Base-by-base conservation (phyloP, 179 eudicot species). In the Spergularia azorica region DNA sequence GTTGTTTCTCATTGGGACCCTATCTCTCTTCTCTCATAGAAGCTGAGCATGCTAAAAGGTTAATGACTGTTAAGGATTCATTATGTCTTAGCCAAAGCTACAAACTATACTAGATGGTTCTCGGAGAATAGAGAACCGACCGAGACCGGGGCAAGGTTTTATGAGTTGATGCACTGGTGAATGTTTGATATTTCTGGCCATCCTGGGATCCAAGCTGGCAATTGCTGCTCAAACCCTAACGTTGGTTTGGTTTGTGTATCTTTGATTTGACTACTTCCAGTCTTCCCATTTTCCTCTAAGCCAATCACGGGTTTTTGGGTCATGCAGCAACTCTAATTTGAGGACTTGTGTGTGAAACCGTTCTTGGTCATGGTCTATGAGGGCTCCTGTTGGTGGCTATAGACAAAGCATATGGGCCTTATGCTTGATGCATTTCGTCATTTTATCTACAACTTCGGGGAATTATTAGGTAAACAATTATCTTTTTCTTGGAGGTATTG, bases 191-290 rank as follows among this genome's bases (percentile, higher is more conserved):
- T 63, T 43, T 43, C 32, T 41, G 52, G 32, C 13, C 70, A n/a
- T n/a, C 70, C 4, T 3, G 0, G 55, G 54, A 41, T 67, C n/a
- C 15, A 26, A 43, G 70, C 26, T 67, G 46, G 6, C 43, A 18
- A n/a, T 67, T 17, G 54, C 54, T 43, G 70, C 54, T 41, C 32
- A 67, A 43, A 14, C 43, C 32, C n/a, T n/a, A 46, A 10, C 2
- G 70, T 67, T 67, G 17, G 55, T 67, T 17, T 43, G 5, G 55
- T 67, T 54, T 43, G 8, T 67, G 12, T 67, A 43, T 63, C 70
- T 41, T 26, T 67, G 15, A 32, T 32, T 63, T 26, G 48, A 10
- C 67, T 43, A 67, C 55, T 41, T 46, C n/a, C 21, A 5, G 10
- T 21, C 3, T 66, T 43, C n/a, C n/a, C n/a, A n/a, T n/a, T n/a